Conservation (phyloP, 2,329 filamentous ascomycete genomes). For the Zymoseptoria brevis region DNA sequence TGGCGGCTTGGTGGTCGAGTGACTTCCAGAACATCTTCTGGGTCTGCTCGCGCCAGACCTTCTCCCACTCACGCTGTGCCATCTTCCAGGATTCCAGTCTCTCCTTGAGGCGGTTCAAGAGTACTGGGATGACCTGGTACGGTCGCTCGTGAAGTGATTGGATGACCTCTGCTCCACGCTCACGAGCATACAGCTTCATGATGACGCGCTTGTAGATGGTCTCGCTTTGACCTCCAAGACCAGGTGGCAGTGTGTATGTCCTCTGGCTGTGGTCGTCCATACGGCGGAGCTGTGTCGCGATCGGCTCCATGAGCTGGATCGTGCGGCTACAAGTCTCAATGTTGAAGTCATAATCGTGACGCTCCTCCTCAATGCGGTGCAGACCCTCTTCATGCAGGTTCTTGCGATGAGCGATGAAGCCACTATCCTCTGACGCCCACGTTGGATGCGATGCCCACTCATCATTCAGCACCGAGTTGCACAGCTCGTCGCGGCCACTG, state of each 20-base stretch:
- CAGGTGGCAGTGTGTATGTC: constrained; percentile 69
- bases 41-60: constrained; percentile 95
- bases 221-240: constrained; percentile 84
- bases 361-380: constrained; percentile 93
- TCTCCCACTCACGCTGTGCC: constrained; percentile 95
- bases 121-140: constrained; percentile 77
- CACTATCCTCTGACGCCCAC: constrained; percentile 96
- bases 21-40: constrained; percentile 93
- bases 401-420: constrained; percentile 95
- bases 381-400: constrained; percentile 91
- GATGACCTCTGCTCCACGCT: constrained; percentile 76
- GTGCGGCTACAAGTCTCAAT: constrained; percentile 93
- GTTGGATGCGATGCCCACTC: constrained; percentile 98
- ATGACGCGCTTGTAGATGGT: constrained; percentile 95
- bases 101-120: constrained; percentile 83
- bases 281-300: constrained; percentile 80
- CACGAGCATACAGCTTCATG: constrained; percentile 90
- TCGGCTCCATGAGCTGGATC: constrained; percentile 89
- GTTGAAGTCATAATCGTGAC: constrained; percentile 97
- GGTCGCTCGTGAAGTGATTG: constrained; percentile 78
- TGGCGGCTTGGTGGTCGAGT: constrained; percentile 91
- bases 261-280: constrained; percentile 59
- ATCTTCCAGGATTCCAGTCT: constrained; percentile 98
- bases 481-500: constrained; percentile 90
- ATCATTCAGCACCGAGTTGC: constrained; percentile 86